phyloP scores from a whole-genome alignment of 148 eudicot species.

The Silene latifolia region DNA sequence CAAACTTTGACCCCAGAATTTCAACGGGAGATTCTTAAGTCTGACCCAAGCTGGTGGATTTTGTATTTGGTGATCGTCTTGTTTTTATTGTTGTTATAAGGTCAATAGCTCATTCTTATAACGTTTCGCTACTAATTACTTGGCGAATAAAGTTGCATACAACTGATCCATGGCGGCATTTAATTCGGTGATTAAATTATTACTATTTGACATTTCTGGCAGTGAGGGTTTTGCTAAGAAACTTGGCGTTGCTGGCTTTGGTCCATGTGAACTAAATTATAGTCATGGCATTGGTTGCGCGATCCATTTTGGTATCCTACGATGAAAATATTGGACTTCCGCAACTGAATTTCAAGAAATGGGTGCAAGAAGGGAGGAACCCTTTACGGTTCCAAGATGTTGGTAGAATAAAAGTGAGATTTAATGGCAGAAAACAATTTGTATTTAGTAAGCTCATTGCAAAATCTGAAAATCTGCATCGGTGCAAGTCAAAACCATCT shows the following conservation, averaged over 20 bases:
- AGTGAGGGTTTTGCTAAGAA: constrained; percentile 9
- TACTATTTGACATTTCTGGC: constrained; percentile 4
- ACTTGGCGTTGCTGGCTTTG: constrained; percentile 5
- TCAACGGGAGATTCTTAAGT: too few species aligned
- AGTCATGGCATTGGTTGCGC: constrained; percentile 29
- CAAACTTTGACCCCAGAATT: too few species aligned
- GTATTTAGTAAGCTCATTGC: constrained; percentile 30
- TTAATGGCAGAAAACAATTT: constrained; percentile 26
- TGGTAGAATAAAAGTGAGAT: constrained; percentile 35
- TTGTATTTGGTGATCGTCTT: not conserved
- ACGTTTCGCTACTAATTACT: not conserved
- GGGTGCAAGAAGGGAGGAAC: constrained; percentile 37
- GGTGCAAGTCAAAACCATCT: constrained; percentile 29
- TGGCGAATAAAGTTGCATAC: not conserved
- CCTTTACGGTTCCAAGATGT: constrained; percentile 31
- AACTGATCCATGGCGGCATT: not conserved
- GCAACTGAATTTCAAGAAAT: constrained; percentile 24
- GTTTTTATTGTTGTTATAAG: too few species aligned
- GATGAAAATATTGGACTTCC: constrained; percentile 34
- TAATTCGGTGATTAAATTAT: not conserved
- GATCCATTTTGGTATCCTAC: constrained; percentile 42
- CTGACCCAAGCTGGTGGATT: too few species aligned
- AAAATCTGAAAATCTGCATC: constrained; percentile 19
- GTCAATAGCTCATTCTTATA: not conserved
- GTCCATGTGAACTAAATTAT: not conserved